Base-by-base conservation (phyloP, 1,284 basidiomycete species). In the Cutaneotrichosporon cutaneum region DNA sequence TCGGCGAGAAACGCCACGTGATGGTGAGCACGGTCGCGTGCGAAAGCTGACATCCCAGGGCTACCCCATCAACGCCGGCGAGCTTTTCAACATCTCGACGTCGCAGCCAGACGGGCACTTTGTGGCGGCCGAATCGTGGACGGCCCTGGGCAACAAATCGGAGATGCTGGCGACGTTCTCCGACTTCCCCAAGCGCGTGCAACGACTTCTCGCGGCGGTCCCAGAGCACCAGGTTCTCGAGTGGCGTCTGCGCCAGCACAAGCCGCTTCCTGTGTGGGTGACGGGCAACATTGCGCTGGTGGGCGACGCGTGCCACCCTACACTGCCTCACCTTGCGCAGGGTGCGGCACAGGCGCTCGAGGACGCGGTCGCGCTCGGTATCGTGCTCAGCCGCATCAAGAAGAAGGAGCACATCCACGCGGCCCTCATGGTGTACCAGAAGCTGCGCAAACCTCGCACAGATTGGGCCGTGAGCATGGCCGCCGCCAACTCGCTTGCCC, bases 321-420 rank as follows among this genome's bases (percentile, higher is more conserved):
- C 73, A 5, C 66, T 78, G 7, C 75, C 77, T 7, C 73, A 72
- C 57, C 54, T 75, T 10, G 70, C 73, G 3, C 75, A 76, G 55
- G 79, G 79, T 4, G 79, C 79, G 0, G 79, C 78, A 0, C 77
- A 78, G 56, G 76, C 77, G 1, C 70, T 78, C n/a, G 72, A 77
- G 65, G 79, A 80, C 58, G 77, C 71, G 2, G 78, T 68, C 13
- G 74, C 70, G 0, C 60, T 80, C 10, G 75, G 72, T 2, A 70
- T 76, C 8, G 68, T 77, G 1, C 65, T 80, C n/a, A 62, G 71
- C 54, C 73, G 71, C 55, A 71, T 78, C 58, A 65, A 65, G 48
- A 58, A 55, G 27, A 72, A 73, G 60, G 71, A 72, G 33, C 76
- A 80, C 24, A 65, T 80, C 14, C 66, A 70, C 56, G 64, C 65